Evolutionary conservation across 208 protist genomes (phyloP).

Genomic region (Naegleria gruberi): DNA sequence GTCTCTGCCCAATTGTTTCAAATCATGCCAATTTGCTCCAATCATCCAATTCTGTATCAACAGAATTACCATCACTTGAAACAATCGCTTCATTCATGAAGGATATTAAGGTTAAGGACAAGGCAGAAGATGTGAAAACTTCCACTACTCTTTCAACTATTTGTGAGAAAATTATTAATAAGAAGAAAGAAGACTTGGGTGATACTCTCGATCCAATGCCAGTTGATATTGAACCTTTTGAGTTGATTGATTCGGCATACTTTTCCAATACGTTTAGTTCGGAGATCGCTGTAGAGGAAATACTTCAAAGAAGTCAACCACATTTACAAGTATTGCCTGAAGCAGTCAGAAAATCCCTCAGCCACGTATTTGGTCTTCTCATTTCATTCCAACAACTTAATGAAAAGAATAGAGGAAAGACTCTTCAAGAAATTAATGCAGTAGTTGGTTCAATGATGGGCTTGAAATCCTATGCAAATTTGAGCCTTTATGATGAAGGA

Average conservation of each 20-base stretch:
- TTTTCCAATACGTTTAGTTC: neutral
- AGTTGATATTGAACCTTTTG: neutral
- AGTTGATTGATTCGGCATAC: neutral
- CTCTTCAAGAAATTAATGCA: neutral
- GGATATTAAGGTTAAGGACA: neutral
- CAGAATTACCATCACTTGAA: neutral
- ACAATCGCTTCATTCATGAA: neutral
- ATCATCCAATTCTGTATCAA: neutral
- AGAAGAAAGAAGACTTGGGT: neutral
- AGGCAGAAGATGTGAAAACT: neutral
- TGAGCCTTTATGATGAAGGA: neutral
- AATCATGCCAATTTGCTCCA: neutral
- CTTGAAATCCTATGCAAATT: neutral
- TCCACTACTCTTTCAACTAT: neutral
- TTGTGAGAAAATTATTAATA: neutral
- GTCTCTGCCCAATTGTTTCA: neutral
- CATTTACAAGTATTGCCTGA: neutral
- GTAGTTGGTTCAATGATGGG: neutral
- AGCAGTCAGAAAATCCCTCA: neutral
- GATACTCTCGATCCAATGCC: neutral
- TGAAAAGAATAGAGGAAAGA: neutral
- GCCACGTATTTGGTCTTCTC: neutral
- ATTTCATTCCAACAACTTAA: neutral
- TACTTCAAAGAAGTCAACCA: neutral
- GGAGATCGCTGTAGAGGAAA: neutral